Percentiles rank a stretch among this genome's conserved stretches.
These are phyloP conservation scores for Cercospora beticola DNA, from an alignment of 2,329 filamentous ascomycete species.

Conservation along the genomic window DNA sequence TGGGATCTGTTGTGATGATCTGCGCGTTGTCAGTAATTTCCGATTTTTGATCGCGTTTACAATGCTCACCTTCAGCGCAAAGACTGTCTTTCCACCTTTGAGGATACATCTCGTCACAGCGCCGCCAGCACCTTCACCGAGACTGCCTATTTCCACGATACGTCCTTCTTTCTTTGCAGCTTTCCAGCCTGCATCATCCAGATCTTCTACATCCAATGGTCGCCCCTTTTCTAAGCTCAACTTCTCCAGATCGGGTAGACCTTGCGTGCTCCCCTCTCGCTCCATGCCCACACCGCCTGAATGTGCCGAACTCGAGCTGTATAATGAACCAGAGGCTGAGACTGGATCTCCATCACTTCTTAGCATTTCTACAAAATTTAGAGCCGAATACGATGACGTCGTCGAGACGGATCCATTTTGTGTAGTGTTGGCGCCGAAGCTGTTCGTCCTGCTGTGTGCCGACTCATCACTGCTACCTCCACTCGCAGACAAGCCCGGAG, in stretches of 20 bases:
- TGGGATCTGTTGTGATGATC: conserved; percentile 98
- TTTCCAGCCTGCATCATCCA: conserved; percentile 93
- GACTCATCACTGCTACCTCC: conserved; percentile 72
- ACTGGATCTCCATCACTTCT: conserved; percentile 69
- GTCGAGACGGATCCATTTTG: conserved; percentile 81
- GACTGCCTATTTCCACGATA: conserved; percentile 81
- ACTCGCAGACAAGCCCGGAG: conserved; percentile 61
- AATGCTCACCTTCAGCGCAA: conserved; percentile 80
- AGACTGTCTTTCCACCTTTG: conserved; percentile 88
- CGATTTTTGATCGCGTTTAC: not conserved
- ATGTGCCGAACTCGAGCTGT: conserved; percentile 44
- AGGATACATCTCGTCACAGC: conserved; percentile 89
- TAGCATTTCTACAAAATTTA: conserved; percentile 76
- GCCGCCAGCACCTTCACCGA: conserved; percentile 93
- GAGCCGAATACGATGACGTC: conserved; percentile 79
- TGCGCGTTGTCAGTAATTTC: conserved; percentile 40
- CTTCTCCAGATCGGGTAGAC: conserved; percentile 74
- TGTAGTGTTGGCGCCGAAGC: conserved; percentile 72
- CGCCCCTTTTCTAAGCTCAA: conserved; percentile 78
- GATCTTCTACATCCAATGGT: conserved; percentile 84
- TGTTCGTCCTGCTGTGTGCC: conserved; percentile 78
- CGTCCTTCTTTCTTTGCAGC: conserved; percentile 86
- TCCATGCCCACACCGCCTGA: conserved; percentile 65
- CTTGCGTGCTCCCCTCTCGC: conserved; percentile 75
- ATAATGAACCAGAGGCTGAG: conserved; percentile 81